Evolutionary conservation across 805 yeast species (phyloP), one percentile per base, ranked within the genome.

Genomic region (Yarrowia hollandica): DNA sequence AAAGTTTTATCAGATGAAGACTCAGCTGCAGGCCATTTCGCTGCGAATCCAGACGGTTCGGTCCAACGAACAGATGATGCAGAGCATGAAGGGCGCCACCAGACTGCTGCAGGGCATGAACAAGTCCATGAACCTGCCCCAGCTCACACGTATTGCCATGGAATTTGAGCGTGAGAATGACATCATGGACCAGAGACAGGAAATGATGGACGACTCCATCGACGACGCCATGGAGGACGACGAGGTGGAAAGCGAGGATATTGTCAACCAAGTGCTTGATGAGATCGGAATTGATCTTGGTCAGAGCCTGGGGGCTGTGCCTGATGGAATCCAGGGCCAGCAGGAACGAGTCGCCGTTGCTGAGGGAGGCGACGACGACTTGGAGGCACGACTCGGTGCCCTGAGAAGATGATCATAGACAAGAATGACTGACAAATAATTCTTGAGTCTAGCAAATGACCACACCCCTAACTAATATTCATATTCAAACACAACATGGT

Each of bases 161-260:
- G 98, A 94, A 67, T 94, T 94, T 72, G 96, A 94, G 68, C 84
- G 82, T 67, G 96, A 92, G 68, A 89, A 88, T 72, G 99, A 95
- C 69, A 76, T 95, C 66, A 94, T 94, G 98, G 97, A 92, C 72
- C 99, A 94, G 74, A 85, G 96, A 68, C 98, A 95, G 72, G 99
- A 95, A 71, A 89, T 95, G 82, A 94, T 94, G 87, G 99, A 94
- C 70, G 99, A 94, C 70, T 95, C 97, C 16, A 86, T 94, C 66
- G 99, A 94, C 69, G 97, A 92, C 71, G 88, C 94, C 16, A 90
- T 94, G 94, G 96, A 86, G 58, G 90, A 85, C 67, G 97, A 89
- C 67, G 83, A 88, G 60, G 87, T 84, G 64, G 72, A 69, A 22
- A 86, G 87, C 3, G 97, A 91, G 68, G 96, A 90, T 67, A 86